Conservation (phyloP, 2,329 filamentous ascomycete species). For the Xylaria polymorpha region DNA sequence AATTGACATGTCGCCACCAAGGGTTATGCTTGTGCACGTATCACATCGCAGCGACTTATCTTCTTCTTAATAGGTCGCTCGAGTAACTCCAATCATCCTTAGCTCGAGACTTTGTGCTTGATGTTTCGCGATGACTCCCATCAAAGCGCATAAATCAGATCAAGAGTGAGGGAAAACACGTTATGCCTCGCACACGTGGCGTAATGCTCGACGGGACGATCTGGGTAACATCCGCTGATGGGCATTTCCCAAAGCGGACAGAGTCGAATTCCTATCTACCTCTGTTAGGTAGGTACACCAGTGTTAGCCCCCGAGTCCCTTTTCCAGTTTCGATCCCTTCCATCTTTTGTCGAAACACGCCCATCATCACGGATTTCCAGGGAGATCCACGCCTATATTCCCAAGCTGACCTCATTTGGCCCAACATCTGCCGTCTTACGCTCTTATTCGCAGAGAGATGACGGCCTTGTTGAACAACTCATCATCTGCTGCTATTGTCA, state of each 20-base stretch:
- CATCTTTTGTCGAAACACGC: constrained; percentile 18
- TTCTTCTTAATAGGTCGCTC: neutral
- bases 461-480: constrained; percentile 31
- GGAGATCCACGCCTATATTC: constrained; percentile 23
- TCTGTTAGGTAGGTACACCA: constrained; percentile 1
- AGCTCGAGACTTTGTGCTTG: constrained; percentile 1
- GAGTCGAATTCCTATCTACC: neutral
- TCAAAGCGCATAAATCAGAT: constrained; percentile 1
- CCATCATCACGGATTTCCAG: constrained; percentile 11
- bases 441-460: constrained; percentile 28
- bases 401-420: constrained; percentile 19
- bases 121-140: constrained; percentile 2
- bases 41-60: constrained; percentile 6
- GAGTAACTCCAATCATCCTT: neutral
- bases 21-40: constrained; percentile 11
- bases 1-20: constrained; percentile 13
- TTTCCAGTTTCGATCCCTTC: constrained; percentile 15
- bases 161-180: neutral
- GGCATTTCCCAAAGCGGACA: constrained; percentile 32
- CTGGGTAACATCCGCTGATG: constrained; percentile 30
- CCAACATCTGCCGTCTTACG: constrained; percentile 24
- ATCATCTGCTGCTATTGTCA: constrained; percentile 34
- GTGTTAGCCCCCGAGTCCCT: no score
- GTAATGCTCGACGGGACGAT: constrained; percentile 31
- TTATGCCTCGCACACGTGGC: constrained; percentile 37